These are phyloP conservation scores for Nepenthes mirabilis DNA, from an alignment of 148 eudicot genomes.

Conservation along the genomic window DNA sequence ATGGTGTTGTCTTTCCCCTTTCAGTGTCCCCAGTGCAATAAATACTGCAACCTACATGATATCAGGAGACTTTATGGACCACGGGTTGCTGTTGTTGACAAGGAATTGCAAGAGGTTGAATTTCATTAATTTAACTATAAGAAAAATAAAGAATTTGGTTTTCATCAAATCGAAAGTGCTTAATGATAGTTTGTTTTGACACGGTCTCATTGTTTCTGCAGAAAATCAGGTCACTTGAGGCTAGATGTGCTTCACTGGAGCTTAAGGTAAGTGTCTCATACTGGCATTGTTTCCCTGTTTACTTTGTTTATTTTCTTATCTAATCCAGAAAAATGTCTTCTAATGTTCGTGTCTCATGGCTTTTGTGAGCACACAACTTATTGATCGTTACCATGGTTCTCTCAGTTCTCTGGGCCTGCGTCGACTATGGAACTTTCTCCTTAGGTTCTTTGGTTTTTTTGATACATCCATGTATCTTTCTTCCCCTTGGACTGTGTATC, in stretches of 20 bases:
- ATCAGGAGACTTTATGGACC: constrained; percentile 11
- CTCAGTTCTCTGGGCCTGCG: no score
- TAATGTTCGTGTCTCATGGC: no score
- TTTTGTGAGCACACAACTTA: no score
- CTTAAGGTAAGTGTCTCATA: constrained; percentile 7
- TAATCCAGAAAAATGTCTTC: no score
- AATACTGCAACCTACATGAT: constrained; percentile 1
- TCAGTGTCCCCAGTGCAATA: constrained; percentile 16
- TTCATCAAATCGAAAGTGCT: not conserved
- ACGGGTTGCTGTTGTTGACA: not conserved
- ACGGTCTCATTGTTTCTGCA: constrained; percentile 4
- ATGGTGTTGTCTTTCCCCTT: constrained; percentile 1
- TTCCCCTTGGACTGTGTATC: no score
- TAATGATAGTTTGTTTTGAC: not conserved
- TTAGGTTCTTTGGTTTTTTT: no score
- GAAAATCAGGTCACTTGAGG: constrained; percentile 13
- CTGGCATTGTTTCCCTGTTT: not conserved
- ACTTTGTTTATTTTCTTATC: no score
- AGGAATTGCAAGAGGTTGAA: constrained; percentile 8
- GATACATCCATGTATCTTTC: no score
- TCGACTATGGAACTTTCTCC: no score
- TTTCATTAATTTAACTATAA: not conserved
- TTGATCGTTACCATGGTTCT: no score
- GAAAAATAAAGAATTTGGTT: not conserved
- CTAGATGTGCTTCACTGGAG: constrained; percentile 11